These are phyloP conservation scores for Chrysosporium queenslandicum DNA, from an alignment of 2,329 filamentous ascomycete genomes.

Conservation along the genomic window DNA sequence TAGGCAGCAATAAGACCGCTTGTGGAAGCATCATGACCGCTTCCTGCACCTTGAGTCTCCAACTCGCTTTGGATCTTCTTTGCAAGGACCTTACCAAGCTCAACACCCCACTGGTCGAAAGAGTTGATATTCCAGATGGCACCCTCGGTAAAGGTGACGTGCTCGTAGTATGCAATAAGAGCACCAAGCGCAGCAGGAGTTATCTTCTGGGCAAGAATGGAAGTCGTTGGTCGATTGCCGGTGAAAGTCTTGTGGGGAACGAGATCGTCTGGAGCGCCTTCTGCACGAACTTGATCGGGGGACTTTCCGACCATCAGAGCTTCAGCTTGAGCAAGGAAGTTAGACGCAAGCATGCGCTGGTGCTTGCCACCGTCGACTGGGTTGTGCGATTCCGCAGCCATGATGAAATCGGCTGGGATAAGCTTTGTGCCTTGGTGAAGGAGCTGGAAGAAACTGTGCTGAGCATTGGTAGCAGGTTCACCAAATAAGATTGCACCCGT, in stretches of 20 bases:
- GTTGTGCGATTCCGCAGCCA: constrained; percentile 95
- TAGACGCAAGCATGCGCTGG: constrained; percentile 56
- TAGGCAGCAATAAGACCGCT: constrained; percentile 83
- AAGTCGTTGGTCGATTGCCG: constrained; percentile 93
- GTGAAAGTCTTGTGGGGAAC: constrained; percentile 99
- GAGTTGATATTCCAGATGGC: constrained; percentile 99
- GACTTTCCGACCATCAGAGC: constrained; percentile 47
- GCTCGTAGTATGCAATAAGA: constrained; percentile 97
- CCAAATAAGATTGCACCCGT: constrained; percentile 94
- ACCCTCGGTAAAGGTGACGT: constrained; percentile 94
- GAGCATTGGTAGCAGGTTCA: constrained; percentile 96
- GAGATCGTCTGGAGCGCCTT: constrained; percentile 44
- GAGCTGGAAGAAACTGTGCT: constrained; percentile 99
- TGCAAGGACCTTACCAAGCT: constrained; percentile 90
- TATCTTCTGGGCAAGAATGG: constrained; percentile 85
- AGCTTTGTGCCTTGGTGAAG: constrained; percentile 98
- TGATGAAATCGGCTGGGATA: constrained; percentile 95
- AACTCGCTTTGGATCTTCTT: constrained; percentile 86
- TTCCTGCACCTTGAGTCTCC: constrained; percentile 59
- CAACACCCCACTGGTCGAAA: constrained; percentile 99
- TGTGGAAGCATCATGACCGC: constrained; percentile 76
- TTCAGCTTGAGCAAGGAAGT: constrained; percentile 43
- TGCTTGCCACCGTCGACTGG: constrained; percentile 84
- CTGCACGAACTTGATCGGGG: constrained; percentile 39
- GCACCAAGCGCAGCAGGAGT: constrained; percentile 89